Percentiles rank a stretch among this genome's conserved stretches.
phyloP scores from a whole-genome alignment of 371 early-diverging fungal species.

The Mucor saturninus region DNA sequence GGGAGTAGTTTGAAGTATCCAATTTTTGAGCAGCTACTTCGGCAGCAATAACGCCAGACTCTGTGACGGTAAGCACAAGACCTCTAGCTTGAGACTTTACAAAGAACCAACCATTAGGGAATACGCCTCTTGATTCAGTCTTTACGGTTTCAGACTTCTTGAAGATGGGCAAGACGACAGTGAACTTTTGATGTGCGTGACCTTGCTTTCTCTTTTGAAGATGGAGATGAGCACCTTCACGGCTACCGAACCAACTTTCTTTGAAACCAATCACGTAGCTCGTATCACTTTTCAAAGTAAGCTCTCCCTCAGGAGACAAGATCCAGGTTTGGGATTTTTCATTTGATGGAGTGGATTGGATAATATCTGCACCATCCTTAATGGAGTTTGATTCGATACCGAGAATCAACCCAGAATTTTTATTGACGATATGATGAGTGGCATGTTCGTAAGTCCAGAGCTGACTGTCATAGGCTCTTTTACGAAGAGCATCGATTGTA shows the following conservation, averaged over 20 bases:
- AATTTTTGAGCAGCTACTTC: constrained; percentile 56
- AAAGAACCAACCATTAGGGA: constrained; percentile 67
- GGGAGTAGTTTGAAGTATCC: constrained; percentile 51
- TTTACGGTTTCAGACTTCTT: constrained; percentile 32
- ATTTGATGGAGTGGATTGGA: constrained; percentile 36
- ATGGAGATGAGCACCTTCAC: constrained; percentile 52
- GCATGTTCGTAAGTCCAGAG: constrained; percentile 56
- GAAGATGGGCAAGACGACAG: constrained; percentile 48
- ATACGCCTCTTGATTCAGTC: constrained; percentile 36
- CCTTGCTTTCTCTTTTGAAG: constrained; percentile 39
- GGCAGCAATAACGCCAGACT: constrained; percentile 33
- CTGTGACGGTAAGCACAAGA: constrained; percentile 50
- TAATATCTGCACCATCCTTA: constrained; percentile 48
- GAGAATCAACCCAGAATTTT: constrained; percentile 56
- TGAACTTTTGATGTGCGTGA: constrained; percentile 38
- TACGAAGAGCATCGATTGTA: constrained; percentile 38
- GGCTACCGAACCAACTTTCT: constrained; percentile 50
- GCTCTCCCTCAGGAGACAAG: constrained; percentile 39
- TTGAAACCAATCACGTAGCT: constrained; percentile 57
- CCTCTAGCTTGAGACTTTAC: constrained; percentile 61
- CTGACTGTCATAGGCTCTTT: constrained; percentile 48
- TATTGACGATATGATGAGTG: constrained; percentile 49
- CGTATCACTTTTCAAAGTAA: constrained; percentile 44
- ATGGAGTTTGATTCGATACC: constrained; percentile 44
- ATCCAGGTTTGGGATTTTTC: constrained; percentile 42